Conservation (phyloP, 2,329 filamentous ascomycete genomes). For the Ophiostoma montium region DNA sequence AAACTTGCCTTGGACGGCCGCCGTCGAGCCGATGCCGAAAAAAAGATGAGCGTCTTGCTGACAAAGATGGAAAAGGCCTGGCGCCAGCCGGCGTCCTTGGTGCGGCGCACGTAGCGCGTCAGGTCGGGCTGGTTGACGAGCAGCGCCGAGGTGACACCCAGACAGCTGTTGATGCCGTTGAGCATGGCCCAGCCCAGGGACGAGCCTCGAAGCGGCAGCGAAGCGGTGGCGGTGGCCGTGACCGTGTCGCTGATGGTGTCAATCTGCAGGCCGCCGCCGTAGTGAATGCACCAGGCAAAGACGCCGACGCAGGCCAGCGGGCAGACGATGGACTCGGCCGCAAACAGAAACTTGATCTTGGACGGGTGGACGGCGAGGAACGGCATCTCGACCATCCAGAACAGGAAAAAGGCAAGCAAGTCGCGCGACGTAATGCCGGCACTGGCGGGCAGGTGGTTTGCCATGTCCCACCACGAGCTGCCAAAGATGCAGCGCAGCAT, state of each 20-base stretch:
- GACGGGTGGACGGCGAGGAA: constrained; percentile 30
- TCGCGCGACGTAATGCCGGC: constrained; percentile 23
- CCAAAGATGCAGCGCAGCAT: constrained; percentile 20
- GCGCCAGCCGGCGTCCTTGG: constrained; percentile 13
- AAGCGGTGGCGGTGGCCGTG: neutral
- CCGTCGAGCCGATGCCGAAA: constrained; percentile 29
- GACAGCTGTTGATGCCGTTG: constrained; percentile 24
- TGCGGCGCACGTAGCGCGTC: constrained; percentile 23
- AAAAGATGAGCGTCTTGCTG: constrained; percentile 13
- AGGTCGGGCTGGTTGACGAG: constrained; percentile 24
- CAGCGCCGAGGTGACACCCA: constrained; percentile 22
- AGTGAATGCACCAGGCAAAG: constrained; percentile 7
- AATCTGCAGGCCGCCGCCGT: constrained; percentile 9
- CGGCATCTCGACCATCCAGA: constrained; percentile 23
- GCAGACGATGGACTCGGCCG: constrained; percentile 20
- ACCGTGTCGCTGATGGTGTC: constrained; percentile 10
- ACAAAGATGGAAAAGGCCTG: constrained; percentile 23
- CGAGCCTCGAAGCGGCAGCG: constrained; percentile 6
- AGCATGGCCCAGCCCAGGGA: constrained; percentile 24
- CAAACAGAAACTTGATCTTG: constrained; percentile 21
- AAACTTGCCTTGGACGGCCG: constrained; percentile 28
- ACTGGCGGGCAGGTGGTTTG: constrained; percentile 20
- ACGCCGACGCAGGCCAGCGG: constrained; percentile 16
- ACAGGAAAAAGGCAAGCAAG: constrained; percentile 23
- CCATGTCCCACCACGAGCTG: constrained; percentile 21